These are phyloP conservation scores for Arthrobotrys sinensis DNA, from an alignment of 2,329 filamentous ascomycete species.

Conservation along the genomic window DNA sequence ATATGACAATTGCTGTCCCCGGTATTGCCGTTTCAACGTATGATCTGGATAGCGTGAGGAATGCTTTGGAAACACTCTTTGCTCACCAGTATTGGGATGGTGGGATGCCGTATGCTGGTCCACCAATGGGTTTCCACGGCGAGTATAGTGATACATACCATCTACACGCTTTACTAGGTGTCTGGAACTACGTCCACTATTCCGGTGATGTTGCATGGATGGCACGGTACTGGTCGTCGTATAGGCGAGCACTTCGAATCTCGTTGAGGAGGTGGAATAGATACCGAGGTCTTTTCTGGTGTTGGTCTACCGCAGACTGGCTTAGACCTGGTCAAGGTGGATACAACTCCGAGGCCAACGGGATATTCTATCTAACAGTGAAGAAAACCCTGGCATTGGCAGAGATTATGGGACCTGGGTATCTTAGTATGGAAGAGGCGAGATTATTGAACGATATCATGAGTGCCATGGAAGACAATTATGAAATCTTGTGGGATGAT, in stretches of 20 bases:
- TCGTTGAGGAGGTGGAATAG: constrained; percentile 65
- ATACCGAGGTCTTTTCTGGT: constrained; percentile 69
- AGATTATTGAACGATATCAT: constrained; percentile 65
- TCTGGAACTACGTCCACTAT: constrained; percentile 74
- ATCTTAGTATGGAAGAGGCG: constrained; percentile 68
- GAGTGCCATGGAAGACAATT: constrained; percentile 68
- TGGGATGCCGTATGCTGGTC: constrained; percentile 71
- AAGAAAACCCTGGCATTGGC: constrained; percentile 72
- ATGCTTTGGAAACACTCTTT: constrained; percentile 71
- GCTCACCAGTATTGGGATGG: constrained; percentile 69
- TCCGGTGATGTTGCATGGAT: constrained; percentile 70
- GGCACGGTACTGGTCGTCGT: constrained; percentile 66
- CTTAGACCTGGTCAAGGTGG: constrained; percentile 71
- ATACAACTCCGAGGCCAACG: constrained; percentile 72
- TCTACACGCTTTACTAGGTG: constrained; percentile 74
- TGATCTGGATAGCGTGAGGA: constrained; percentile 71
- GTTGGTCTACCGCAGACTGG: constrained; percentile 72
- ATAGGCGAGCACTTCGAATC: constrained; percentile 65
- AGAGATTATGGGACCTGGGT: constrained; percentile 49
- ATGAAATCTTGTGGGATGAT: constrained; percentile 71
- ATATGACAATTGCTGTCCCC: constrained; percentile 74
- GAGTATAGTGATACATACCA: constrained; percentile 73
- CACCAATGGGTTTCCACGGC: constrained; percentile 66
- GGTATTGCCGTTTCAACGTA: constrained; percentile 73
- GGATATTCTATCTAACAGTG: constrained; percentile 73